phyloP scores from a whole-genome alignment of 2,329 filamentous ascomycete genomes.

The Hypocrella siamensis region DNA sequence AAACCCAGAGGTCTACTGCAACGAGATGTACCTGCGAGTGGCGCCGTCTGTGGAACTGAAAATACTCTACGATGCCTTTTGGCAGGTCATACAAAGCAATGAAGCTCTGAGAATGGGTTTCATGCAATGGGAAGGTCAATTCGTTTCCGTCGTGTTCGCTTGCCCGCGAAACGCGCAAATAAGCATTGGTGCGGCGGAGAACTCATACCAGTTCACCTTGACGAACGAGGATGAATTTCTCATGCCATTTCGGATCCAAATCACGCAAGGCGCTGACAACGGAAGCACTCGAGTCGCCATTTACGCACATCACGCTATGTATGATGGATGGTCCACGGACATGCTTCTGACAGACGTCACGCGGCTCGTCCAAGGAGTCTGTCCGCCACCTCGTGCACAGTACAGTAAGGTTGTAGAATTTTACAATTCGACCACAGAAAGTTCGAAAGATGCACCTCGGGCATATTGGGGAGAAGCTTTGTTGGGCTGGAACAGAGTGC shows the following conservation, averaged over 20 bases:
- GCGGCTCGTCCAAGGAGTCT: slow-evolving; percentile 21
- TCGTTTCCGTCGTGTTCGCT: slow-evolving; percentile 43
- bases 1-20: slow-evolving; percentile 53
- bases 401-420: slow-evolving; percentile 45
- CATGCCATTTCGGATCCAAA: slow-evolving; percentile 45
- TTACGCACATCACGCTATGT: slow-evolving; percentile 67
- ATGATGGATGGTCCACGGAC: slow-evolving; percentile 89
- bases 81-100: slow-evolving; percentile 35
- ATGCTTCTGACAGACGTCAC: slow-evolving; percentile 54
- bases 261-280: slow-evolving; percentile 16
- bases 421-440: slow-evolving; percentile 15
- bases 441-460: slow-evolving; percentile 24
- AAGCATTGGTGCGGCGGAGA: slow-evolving; percentile 14
- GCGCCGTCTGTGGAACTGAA: slow-evolving; percentile 15
- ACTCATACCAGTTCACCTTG: slow-evolving; percentile 22
- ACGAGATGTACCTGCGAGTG: slow-evolving; percentile 55
- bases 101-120: slow-evolving; percentile 65
- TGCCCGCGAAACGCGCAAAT: slow-evolving; percentile 23
- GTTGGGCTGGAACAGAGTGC: slow-evolving; percentile 32
- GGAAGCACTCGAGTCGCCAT: slow-evolving; percentile 22
- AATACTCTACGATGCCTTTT: slow-evolving; percentile 32
- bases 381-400: slow-evolving; percentile 28
- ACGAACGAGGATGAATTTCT: slow-evolving; percentile 25
- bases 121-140: slow-evolving; percentile 24
- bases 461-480: slow-evolving; percentile 60